Base-by-base conservation (phyloP, 2,329 filamentous ascomycete species). In the Myriosclerotinia scirpicola region DNA sequence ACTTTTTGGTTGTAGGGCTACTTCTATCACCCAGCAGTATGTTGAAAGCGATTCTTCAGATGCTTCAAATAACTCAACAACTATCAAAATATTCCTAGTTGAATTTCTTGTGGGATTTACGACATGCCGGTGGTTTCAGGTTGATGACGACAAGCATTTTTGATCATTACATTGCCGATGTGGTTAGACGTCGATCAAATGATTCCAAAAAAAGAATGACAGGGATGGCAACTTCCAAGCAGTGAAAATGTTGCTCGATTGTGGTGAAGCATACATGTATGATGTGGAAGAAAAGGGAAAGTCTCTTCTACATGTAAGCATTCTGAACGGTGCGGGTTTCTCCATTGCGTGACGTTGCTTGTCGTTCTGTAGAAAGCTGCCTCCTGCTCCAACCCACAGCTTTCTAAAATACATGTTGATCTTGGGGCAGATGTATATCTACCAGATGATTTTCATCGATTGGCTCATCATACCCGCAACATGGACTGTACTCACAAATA, bases 261-360 rank as follows among this genome's bases (percentile, higher is more conserved):
- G 26, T 9, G 65, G 67, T 1, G 40, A 67, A 22, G 65, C 68
- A 54, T 70, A 65, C 7, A 6, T 70, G 15, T 63, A 63, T 52
- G 67, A 70, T 59, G 17, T 64, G 5, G n/a, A 66, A 14, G 55
- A 58, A 11, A 0, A 9, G 0, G 68, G 62, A n/a, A 0, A 8
- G 5, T 62, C 67, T 20, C 62, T 66, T n/a, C 22, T 69, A 52
- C 68, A 69, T 54, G 62, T 70, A 53, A 52, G 44, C 36, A 20
- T 48, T 1, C 4, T 1, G 17, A 17, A 34, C 8, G 2, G 12
- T n/a, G 6, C 20, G 1, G 4, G 0, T 7, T 17, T 2, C 17
- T 22, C 0, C 9, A 20, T 9, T 34, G 3, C 22, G 5, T 20
- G 1, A 12, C 7, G 20, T 22, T 46, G 20, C 42, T 60, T 6